These are phyloP conservation scores for Achaetomium macrosporum DNA, from an alignment of 2,329 filamentous ascomycete species.

Conservation along the genomic window DNA sequence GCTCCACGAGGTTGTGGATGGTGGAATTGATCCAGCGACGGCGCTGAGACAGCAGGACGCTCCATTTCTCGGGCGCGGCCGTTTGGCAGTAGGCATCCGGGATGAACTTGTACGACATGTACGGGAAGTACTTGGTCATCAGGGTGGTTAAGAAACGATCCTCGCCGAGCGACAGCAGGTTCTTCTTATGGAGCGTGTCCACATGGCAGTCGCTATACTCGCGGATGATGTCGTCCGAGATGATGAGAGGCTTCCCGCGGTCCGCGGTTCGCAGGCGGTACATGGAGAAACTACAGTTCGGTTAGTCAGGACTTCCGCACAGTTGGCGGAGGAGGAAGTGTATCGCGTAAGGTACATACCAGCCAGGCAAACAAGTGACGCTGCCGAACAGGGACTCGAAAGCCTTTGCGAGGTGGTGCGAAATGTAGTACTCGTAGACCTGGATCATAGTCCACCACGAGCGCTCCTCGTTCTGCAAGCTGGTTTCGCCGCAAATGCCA, in stretches of 20 bases:
- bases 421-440: conserved; percentile 99
- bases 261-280: conserved; percentile 94
- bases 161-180: conserved; percentile 90
- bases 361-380: conserved; percentile 95
- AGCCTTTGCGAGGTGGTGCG: conserved; percentile 92
- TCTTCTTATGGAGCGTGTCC: conserved; percentile 98
- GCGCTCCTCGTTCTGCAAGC: conserved; percentile 83
- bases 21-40: conserved; percentile 99
- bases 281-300: conserved; percentile 70
- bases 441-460: conserved; percentile 99
- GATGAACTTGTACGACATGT: conserved; percentile 98
- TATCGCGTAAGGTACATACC: conserved; percentile 31
- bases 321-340: too few relatives aligned
- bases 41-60: conserved; percentile 93
- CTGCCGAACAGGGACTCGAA: conserved; percentile 97
- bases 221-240: conserved; percentile 86
- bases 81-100: conserved; percentile 92
- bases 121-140: conserved; percentile 82
- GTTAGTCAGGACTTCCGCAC: too few relatives aligned
- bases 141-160: conserved; percentile 96
- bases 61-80: conserved; percentile 89
- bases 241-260: conserved; percentile 90
- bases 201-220: conserved; percentile 88
- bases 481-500: conserved; percentile 90
- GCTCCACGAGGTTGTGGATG: conserved; percentile 93